Evolutionary conservation across 1,284 basidiomycete genomes (phyloP), one percentile per base, ranked within the genome.

Genomic region (Cryptococcus neoformans): DNA sequence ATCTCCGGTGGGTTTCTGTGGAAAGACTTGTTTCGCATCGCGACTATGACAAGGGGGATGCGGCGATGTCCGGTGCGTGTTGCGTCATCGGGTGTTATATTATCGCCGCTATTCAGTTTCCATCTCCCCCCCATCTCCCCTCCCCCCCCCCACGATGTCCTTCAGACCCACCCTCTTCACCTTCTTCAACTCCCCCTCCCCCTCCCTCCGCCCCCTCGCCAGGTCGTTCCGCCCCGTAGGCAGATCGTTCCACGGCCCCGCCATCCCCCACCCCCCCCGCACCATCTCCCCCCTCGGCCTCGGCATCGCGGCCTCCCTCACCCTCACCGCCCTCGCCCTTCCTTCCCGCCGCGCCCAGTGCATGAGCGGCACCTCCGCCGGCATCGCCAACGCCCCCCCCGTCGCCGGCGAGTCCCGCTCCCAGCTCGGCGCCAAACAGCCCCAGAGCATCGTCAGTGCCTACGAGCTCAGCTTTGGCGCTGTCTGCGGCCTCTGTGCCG

Each of bases 391-490:
- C 41, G 34, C 40, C 40, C 34, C 51, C 4, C 50, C 55, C 9
- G 40, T 57, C 16, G 42, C 42, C 17, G 38, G 49, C 36, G 28
- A 34, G n/a, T 4, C 34, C 5, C 16, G 21, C 36, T 12, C 16
- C 41, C 34, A 8, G n/a, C 14, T 38, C 37, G 42, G 34, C 17
- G 39, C 10, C 34, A 51, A 35, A 2, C 54, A 52, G 39, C 86
- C 89, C 1, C 67, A 80, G 51, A 91, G 89, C 40, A 82, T 84
- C 1, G 81, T 95, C 35, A 88, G 85, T 60, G 60, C 86, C n/a
- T 90, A 89, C 70, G 86, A 94, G 68, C 84, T 97, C 47, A 82
- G 86, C 0, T 96, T 97, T 70, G 93, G 94, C 37, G 89, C 90
- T 11, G 84, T 89, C 1, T 85, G 87, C 58, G 92, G 93, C 2